Percentiles rank a stretch among this genome's conserved stretches.
phyloP scores from a whole-genome alignment of 2,329 filamentous ascomycete genomes.

The Aspergillus floridensis region DNA sequence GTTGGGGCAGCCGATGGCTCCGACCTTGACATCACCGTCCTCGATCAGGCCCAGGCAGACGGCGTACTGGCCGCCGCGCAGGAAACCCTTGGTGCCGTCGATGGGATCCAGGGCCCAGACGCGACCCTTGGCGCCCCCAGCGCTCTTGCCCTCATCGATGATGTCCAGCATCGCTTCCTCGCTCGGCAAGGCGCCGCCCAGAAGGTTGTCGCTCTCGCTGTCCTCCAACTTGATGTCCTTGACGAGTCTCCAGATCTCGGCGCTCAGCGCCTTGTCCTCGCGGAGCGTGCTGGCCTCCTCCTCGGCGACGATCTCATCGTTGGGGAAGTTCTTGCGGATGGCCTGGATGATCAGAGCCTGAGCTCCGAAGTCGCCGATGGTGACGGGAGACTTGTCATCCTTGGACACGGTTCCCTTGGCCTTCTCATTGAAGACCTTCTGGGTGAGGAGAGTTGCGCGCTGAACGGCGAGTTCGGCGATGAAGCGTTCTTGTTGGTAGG shows the following conservation, averaged over 20 bases:
- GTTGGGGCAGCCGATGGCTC: constrained; percentile 93
- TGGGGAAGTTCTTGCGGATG: constrained; percentile 82
- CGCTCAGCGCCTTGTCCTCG: constrained; percentile 65
- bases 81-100: constrained; percentile 95
- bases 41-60: constrained; percentile 90
- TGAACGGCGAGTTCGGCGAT: constrained; percentile 87
- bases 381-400: constrained; percentile 93
- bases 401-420: constrained; percentile 93
- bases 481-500: constrained; percentile 74
- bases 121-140: constrained; percentile 47
- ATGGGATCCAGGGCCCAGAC: constrained; percentile 98
- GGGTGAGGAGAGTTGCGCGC: constrained; percentile 72
- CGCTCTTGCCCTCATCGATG: constrained; percentile 54
- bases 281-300: constrained; percentile 84
- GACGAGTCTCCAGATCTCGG: constrained; percentile 83
- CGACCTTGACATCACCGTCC: constrained; percentile 89
- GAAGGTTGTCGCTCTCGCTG: constrained; percentile 59
- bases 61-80: constrained; percentile 94
- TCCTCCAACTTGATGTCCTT: constrained; percentile 68
- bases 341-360: constrained; percentile 94
- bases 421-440: constrained; percentile 79
- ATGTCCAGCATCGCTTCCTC: constrained; percentile 61
- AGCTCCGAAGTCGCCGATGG: constrained; percentile 95
- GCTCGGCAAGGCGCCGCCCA: constrained; percentile 67
- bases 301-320: constrained; percentile 89